Base-by-base conservation (phyloP, 148 eudicot genomes). In the Diospyros lotus region DNA sequence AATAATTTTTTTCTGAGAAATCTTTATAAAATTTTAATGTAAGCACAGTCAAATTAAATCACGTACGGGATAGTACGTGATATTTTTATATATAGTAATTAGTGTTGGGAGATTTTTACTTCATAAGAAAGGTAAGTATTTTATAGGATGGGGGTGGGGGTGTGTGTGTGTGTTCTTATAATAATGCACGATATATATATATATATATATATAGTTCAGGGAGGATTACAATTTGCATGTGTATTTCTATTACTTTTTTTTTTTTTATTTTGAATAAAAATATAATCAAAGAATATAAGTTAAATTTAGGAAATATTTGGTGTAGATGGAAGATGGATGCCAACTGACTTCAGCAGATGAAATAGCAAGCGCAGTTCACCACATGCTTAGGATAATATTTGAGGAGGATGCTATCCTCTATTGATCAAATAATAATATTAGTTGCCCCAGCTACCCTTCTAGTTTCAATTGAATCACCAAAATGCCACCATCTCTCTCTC, bases 321-420 rank as follows among this genome's bases (percentile, higher is more conserved):
- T 85, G 87, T 85, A 94, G 97, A 90, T 90, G 73, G 99, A 95
- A 82, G 99, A 92, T 88, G 91, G 93, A 14, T 89, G 97, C 86
- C 90, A 86, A 72, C 88, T 89, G 58, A 86, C 76, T 70, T 88
- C 91, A 59, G 91, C 89, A 77, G 94, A 95, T 80, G 90, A 87
- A 54, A 95, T 96, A 72, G 93, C 94, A 78, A 81, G 82, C 61
- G 88, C 97, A 77, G 90, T 89, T 45, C 91, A 88, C 88, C 97
- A 93, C 80, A 88, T 96, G 92, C 93, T 93, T 53, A 80, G 87
- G 78, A 87, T 91, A 63, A 95, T 28, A 28, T 28, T 90, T 80
- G 92, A 88, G 79, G 88, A 85, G 77, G 91, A 89, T 80, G 86
- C 74, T 72, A 73, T 75, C 52, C 75, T 81, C 42, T 82, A 77